phyloP scores from a whole-genome alignment of 345 rosid species.

The Acer campestre region DNA sequence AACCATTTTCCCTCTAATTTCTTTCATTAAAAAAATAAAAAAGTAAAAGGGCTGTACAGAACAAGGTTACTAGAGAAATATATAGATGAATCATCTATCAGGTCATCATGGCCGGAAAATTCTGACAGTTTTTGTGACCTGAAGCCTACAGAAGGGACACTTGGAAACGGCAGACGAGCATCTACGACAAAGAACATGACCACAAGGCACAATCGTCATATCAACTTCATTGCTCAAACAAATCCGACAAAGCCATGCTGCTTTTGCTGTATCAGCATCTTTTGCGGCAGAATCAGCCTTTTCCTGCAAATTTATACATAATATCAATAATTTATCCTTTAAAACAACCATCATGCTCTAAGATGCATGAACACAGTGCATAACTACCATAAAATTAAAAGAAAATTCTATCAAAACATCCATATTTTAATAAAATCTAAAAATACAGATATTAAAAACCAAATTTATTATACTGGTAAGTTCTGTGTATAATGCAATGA shows the following conservation, averaged over 20 bases:
- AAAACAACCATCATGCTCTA: neutral
- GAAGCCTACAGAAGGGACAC: slow-evolving; percentile 90
- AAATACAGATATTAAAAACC: neutral
- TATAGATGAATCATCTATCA: neutral
- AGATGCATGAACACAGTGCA: neutral
- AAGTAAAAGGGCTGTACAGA: neutral
- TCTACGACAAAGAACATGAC: slow-evolving; percentile 82
- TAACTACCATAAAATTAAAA: neutral
- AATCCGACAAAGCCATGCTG: slow-evolving; percentile 85
- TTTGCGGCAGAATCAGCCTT: slow-evolving; percentile 66
- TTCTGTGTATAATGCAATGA: neutral
- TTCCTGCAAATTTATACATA: slow-evolving; percentile 47
- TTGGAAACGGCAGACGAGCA: slow-evolving; percentile 80
- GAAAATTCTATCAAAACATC: neutral
- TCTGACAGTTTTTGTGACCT: slow-evolving; percentile 62
- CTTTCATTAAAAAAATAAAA: neutral
- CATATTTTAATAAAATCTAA: neutral
- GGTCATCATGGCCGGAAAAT: slow-evolving; percentile 64
- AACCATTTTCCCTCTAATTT: neutral
- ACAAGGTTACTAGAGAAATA: neutral
- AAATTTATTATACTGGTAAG: neutral
- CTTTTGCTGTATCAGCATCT: slow-evolving; percentile 86
- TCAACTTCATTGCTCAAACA: slow-evolving; percentile 82
- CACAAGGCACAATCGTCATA: slow-evolving; percentile 78
- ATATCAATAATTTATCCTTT: slow-evolving; percentile 1